phyloP scores from a whole-genome alignment of 2,329 filamentous ascomycete genomes.

The Fusarium tjaetaba region DNA sequence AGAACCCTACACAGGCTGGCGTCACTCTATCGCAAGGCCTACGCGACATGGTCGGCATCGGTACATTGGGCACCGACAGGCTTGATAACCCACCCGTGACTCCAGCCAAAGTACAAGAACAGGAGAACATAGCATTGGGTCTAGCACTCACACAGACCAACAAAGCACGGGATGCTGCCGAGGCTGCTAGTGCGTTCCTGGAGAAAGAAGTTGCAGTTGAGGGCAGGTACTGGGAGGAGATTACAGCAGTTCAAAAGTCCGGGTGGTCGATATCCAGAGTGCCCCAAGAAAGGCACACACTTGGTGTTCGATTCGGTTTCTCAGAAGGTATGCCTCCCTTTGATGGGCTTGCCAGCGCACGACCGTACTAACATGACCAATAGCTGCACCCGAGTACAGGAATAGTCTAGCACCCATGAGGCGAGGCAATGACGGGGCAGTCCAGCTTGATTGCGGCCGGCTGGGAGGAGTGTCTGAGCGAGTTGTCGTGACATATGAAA shows the following conservation, averaged over 20 bases:
- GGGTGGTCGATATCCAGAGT: constrained; percentile 88
- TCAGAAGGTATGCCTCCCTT: constrained; percentile 68
- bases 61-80: constrained; percentile 76
- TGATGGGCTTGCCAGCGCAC: background rate
- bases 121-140: constrained; percentile 69
- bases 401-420: constrained; percentile 83
- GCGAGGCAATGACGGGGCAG: constrained; percentile 76
- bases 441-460: constrained; percentile 74
- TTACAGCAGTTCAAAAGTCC: constrained; percentile 80
- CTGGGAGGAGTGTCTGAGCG: constrained; percentile 64
- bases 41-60: constrained; percentile 76
- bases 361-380: constrained; percentile 41
- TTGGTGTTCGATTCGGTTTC: constrained; percentile 92
- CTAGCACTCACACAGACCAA: constrained; percentile 84
- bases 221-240: constrained; percentile 87
- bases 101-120: constrained; percentile 63
- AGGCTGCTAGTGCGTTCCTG: constrained; percentile 76
- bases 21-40: constrained; percentile 76
- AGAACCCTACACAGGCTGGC: constrained; percentile 75
- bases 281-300: constrained; percentile 75
- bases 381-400: constrained; percentile 66
- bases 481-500: constrained; percentile 74
- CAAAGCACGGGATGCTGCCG: constrained; percentile 76
- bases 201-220: constrained; percentile 82
- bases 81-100: constrained; percentile 70